Evolutionary conservation across 345 rosid genomes (phyloP), one percentile per base, ranked within the genome.

Genomic region (Aethionema arabicum): DNA sequence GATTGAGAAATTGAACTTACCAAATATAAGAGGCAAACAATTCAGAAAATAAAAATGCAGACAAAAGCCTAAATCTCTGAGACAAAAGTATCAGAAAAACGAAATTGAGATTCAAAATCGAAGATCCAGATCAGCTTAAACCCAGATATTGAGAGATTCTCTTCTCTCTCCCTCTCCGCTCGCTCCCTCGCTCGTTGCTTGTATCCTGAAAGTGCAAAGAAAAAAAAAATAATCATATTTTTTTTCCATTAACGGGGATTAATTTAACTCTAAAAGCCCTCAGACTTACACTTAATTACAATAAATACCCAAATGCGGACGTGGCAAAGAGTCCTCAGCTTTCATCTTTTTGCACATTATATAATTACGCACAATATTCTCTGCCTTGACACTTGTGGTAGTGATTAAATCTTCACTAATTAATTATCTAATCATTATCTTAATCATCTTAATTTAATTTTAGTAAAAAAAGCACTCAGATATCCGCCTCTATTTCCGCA

Each of bases 121-220:
- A 63, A 42, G 63, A 58, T 53, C 44, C 56, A 72, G 71, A 72
- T 59, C 57, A 65, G 71, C 66, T 65, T 72, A 59, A 72, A 59
- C 75, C 75, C 75, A 72, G 66, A 72, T 44, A 49, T 38, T 52
- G 39, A 72, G 52, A 72, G 66, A 72, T 14, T 10, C 13, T 58
- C 41, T 44, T 42, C 30, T 16, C 14, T 42, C 1, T 8, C 38
- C 4, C 56, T 11, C 0, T 11, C 2, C 43, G 30, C 52, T 61
- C 41, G 48, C 56, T 2, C 43, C 12, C 64, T 16, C 58, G 33
- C 56, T 49, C 64, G 63, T 56, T 57, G 56, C 53, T 36, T 70
- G 35, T 40, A 55, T 36, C 63, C 69, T 56, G 32, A 53, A 52
- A 66, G 61, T 67, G 56, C 63, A 70, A 42, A 59, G 31, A 6